A percentile compares a stretch with the other conserved stretches of the same genome.
These are phyloP conservation scores for Aspergillus coremiiformis DNA, from an alignment of 495 filamentous ascomycete species.

Conservation along the genomic window DNA sequence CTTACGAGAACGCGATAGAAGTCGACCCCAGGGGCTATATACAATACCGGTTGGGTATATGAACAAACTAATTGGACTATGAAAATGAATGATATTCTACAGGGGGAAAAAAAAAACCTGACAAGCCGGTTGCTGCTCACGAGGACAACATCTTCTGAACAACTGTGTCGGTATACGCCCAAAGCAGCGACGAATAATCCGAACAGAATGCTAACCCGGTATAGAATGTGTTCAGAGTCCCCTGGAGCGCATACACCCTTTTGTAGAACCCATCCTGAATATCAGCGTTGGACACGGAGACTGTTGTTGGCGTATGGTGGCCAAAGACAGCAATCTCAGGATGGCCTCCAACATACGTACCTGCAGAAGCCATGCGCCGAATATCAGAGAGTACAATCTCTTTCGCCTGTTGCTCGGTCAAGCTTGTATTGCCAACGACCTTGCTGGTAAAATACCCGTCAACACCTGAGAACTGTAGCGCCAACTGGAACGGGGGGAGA, in stretches of 20 bases:
- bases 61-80: too few relatives aligned
- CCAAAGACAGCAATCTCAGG: slow-evolving; percentile 18
- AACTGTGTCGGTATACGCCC: slow-evolving; percentile 15
- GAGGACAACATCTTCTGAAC: background rate
- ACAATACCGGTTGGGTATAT: too few relatives aligned
- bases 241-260: slow-evolving; percentile 32
- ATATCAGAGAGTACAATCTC: slow-evolving; percentile 5
- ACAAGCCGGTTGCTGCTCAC: background rate
- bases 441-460: slow-evolving; percentile 2
- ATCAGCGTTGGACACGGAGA: slow-evolving; percentile 17
- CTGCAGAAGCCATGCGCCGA: slow-evolving; percentile 7
- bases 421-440: slow-evolving; percentile 1
- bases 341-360: background rate
- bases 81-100: too few relatives aligned
- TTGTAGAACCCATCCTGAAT: slow-evolving; percentile 33
- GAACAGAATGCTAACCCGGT: slow-evolving; percentile 24
- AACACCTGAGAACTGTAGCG: slow-evolving; percentile 4
- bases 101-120: too few relatives aligned
- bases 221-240: slow-evolving; percentile 28
- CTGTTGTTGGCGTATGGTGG: slow-evolving; percentile 25
- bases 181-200: slow-evolving; percentile 24
- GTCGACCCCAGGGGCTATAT: too few relatives aligned
- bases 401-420: background rate
- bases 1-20: too few relatives aligned
- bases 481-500: slow-evolving; percentile 1